A percentile compares a stretch with the other conserved stretches of the same genome.
These are phyloP conservation scores for Groenewaldozyma auringiensis DNA, from an alignment of 1,139 yeast species.

Conservation along the genomic window DNA sequence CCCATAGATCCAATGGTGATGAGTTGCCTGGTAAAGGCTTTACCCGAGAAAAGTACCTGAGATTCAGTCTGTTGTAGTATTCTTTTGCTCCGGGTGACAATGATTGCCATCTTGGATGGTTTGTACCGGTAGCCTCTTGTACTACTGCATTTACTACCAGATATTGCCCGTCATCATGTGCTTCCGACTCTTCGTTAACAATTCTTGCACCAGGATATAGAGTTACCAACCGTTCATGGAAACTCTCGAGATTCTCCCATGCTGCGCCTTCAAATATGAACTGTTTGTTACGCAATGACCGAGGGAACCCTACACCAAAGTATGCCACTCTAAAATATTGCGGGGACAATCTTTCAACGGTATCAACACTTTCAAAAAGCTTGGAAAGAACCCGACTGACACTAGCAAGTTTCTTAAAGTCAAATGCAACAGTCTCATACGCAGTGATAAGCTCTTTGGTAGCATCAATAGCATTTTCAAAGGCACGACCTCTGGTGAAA, in stretches of 20 bases:
- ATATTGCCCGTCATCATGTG: conserved; percentile 62
- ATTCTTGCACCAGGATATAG: conserved; percentile 80
- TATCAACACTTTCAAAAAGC: conserved; percentile 60
- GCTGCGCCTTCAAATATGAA: conserved; percentile 83
- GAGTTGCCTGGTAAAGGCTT: conserved; percentile 71
- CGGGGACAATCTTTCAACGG: conserved; percentile 62
- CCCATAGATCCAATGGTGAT: conserved; percentile 74
- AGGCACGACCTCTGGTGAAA: conserved; percentile 62
- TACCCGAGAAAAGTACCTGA: conserved; percentile 60
- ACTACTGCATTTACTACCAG: conserved; percentile 67
- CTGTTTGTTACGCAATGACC: conserved; percentile 62
- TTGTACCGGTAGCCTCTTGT: conserved; percentile 34
- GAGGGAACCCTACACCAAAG: conserved; percentile 81
- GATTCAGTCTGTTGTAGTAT: conserved; percentile 43
- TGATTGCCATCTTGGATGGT: conserved; percentile 7
- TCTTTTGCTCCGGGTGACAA: conserved; percentile 26
- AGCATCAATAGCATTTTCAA: conserved; percentile 70
- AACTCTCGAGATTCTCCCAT: conserved; percentile 78
- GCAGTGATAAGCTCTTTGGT: conserved; percentile 72
- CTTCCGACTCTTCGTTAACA: conserved; percentile 59
- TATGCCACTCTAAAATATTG: conserved; percentile 75
- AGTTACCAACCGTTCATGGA: conserved; percentile 67
- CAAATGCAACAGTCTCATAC: conserved; percentile 66
- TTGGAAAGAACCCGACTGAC: conserved; percentile 65
- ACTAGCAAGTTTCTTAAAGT: conserved; percentile 66